Percentiles rank a stretch among this genome's conserved stretches.
phyloP scores from a whole-genome alignment of 2,329 filamentous ascomycete genomes.

The Arthrinium puccinioides region DNA sequence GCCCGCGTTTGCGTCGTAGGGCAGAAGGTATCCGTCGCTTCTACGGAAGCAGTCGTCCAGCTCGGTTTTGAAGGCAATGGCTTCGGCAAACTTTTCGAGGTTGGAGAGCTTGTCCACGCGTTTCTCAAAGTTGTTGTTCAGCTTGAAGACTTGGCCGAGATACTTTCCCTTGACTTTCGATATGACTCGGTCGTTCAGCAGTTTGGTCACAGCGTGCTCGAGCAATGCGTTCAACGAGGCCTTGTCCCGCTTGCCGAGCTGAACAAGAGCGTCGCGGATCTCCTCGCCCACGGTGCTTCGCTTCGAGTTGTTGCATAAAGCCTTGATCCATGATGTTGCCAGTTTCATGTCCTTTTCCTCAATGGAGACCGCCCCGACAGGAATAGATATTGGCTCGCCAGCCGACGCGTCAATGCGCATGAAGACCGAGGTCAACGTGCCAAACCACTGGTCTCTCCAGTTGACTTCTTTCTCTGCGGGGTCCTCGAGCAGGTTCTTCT shows the following conservation, averaged over 20 bases:
- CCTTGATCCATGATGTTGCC: constrained; percentile 53
- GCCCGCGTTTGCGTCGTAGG: constrained; percentile 49
- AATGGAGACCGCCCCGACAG: constrained; percentile 12
- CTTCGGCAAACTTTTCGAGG: constrained; percentile 48
- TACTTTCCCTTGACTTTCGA: constrained; percentile 53
- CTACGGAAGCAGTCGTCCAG: constrained; percentile 48
- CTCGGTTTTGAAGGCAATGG: constrained; percentile 49
- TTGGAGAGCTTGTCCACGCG: constrained; percentile 50
- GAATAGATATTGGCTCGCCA: constrained; percentile 35
- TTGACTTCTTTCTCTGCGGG: constrained; percentile 27
- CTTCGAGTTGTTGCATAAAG: constrained; percentile 45
- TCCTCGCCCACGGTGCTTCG: constrained; percentile 27
- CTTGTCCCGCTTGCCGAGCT: constrained; percentile 34
- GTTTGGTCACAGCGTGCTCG: constrained; percentile 37
- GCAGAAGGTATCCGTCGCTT: constrained; percentile 16
- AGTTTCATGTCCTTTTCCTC: constrained; percentile 25
- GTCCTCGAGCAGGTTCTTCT: constrained; percentile 32
- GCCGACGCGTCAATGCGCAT: constrained; percentile 49
- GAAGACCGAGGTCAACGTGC: constrained; percentile 45
- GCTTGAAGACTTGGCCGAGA: constrained; percentile 54
- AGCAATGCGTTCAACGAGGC: constrained; percentile 36
- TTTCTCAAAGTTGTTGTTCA: constrained; percentile 51
- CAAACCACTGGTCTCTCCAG: constrained; percentile 53
- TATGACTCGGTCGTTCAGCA: constrained; percentile 46
- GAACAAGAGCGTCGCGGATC: constrained; percentile 44